Evolutionary conservation across 768 basidiomycete species (phyloP).

Genomic region (Lentinus tigrinus): DNA sequence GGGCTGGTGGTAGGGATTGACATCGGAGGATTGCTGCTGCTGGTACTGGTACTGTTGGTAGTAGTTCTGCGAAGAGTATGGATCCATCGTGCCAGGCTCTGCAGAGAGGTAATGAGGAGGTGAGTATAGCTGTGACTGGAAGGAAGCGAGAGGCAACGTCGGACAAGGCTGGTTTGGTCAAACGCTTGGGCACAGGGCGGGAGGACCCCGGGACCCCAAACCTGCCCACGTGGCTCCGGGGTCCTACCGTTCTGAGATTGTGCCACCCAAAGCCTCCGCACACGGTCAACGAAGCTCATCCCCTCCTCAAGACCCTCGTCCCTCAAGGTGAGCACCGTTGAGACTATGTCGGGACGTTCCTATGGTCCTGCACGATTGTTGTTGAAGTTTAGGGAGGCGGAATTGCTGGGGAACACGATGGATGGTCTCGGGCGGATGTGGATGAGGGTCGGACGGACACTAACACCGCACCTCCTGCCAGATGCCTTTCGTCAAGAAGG

Average conservation of each 20-base stretch:
- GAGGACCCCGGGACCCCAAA: constrained; percentile 5
- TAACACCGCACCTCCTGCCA: constrained; percentile 23
- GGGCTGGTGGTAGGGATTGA: constrained; percentile 80
- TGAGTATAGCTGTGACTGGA: neutral
- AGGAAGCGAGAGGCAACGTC: constrained; percentile 1
- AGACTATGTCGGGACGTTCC: neutral
- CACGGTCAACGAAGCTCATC: constrained; percentile 30
- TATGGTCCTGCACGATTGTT: neutral
- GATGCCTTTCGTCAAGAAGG: constrained; percentile 97
- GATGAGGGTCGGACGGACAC: constrained; percentile 28
- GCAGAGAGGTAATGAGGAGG: neutral
- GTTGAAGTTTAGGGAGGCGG: neutral
- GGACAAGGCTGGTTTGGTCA: no score
- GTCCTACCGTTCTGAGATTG: constrained; percentile 3
- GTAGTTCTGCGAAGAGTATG: constrained; percentile 37
- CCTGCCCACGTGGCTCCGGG: constrained; percentile 8
- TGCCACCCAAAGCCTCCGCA: neutral
- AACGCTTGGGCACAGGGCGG: no score
- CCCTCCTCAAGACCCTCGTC: constrained; percentile 29
- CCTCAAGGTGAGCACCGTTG: constrained; percentile 36
- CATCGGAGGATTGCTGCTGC: constrained; percentile 39
- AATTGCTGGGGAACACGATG: constrained; percentile 22
- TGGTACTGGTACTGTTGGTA: constrained; percentile 50
- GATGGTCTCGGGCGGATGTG: constrained; percentile 27
- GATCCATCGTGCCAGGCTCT: constrained; percentile 22